Base-by-base conservation (phyloP, 306 rosid genomes). In the Trifolium dubium region DNA sequence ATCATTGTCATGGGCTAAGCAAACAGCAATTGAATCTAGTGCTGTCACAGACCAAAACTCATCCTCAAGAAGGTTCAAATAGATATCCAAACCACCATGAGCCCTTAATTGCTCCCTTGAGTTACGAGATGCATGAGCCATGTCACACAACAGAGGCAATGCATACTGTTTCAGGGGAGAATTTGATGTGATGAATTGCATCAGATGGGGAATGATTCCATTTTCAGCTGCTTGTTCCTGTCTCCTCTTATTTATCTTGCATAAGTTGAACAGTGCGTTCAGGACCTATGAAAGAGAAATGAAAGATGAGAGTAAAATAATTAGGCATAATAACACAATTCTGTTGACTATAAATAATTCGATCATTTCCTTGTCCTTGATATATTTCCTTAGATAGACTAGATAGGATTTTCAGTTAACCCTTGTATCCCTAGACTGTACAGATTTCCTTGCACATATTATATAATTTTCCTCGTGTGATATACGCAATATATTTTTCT, bases 81-180 rank as follows among this genome's bases (percentile, higher is more conserved):
- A 95, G 72, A 92, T 93, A 85, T 95, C 99, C 85, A 95, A 87
- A 43, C 99, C 99, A 69, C 99, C 99, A 75, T 95, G 99, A 56
- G 99, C 99, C 84, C 99, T 87, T 80, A 95, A 75, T 75, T 95
- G 99, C 89, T 95, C 99, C 82, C 99, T 87, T 6, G 99, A 95
- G 82, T 95, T 95, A 56, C 99, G 92, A 73, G 99, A 95, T 62
- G 99, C 99, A 85, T 95, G 99, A 60, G 99, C 99, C 98, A 95
- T 95, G 85, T 95, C 98, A 79, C 99, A 95, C 47, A 95, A 84
- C 54, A 95, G 82, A 81, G 99, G 99, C 81, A 95, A 84, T 11
- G 99, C 99, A 80, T 85, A 76, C 77, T 85, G 92, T 81, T 87
- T 92, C 85, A 95, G 82, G 43, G 90, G 98, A 83, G 99, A 95